Evolutionary conservation across 148 eudicot species (phyloP).

Genomic region (Vaccinium corymbosum): DNA sequence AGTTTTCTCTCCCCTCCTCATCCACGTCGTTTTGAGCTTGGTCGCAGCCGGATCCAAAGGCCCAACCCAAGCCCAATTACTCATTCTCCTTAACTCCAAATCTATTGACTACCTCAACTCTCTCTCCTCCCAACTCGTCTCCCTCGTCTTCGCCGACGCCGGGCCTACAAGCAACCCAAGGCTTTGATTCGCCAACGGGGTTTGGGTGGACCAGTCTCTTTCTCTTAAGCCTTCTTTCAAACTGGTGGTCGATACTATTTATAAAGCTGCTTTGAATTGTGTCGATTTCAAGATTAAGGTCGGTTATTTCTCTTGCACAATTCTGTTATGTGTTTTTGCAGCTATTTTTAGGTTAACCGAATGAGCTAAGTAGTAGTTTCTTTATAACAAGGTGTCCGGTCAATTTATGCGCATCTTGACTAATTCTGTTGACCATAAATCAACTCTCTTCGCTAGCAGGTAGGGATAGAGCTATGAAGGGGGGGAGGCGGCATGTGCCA

Average conservation of each 20-base stretch:
- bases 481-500: too few species aligned
- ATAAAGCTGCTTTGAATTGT: slow-evolving; percentile 46
- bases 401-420: background rate
- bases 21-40: slow-evolving; percentile 61
- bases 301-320: background rate
- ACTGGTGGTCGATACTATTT: slow-evolving; percentile 42
- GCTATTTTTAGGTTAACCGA: background rate
- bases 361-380: background rate
- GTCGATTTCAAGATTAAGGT: slow-evolving; percentile 83
- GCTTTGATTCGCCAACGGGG: slow-evolving; percentile 61
- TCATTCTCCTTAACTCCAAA: slow-evolving; percentile 48
- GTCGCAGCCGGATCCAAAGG: slow-evolving; percentile 68
- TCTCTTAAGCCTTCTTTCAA: slow-evolving; percentile 46
- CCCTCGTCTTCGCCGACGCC: slow-evolving; percentile 49
- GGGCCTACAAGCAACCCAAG: slow-evolving; percentile 52
- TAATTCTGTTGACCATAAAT: too few species aligned
- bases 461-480: too few species aligned
- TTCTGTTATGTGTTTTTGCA: background rate
- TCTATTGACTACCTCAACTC: slow-evolving; percentile 58
- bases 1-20: slow-evolving; percentile 69
- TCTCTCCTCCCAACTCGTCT: slow-evolving; percentile 50
- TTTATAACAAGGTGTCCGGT: too few species aligned
- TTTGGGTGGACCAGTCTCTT: slow-evolving; percentile 64
- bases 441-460: too few species aligned
- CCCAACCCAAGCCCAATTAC: slow-evolving; percentile 58